Base-by-base conservation (phyloP, 768 basidiomycete species). In the Kwoniella heveanensis region DNA sequence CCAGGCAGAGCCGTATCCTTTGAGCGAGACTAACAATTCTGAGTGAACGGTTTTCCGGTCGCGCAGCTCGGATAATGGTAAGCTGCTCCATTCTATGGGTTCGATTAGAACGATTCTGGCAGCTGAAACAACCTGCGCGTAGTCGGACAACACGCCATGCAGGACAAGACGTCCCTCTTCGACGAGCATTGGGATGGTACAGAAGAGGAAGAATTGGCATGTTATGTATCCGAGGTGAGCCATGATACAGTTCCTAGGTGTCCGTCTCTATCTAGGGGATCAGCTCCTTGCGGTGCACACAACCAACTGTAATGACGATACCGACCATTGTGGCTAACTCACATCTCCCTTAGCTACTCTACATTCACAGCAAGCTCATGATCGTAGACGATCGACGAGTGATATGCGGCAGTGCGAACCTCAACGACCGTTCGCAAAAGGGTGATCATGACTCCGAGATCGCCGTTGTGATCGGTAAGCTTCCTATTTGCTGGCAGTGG, bases 391-490 rank as follows among this genome's bases (percentile, higher is more conserved):
- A 97, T 75, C 84, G 86, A 30, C 84, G 88, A 36, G 92, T 96
- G 49, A 91, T 98, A 68, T 90, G 93, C 84, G 94, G 95, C 32
- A 92, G 90, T 46, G 93, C 95, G 17, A 98, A 97, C 77, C 60
- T 80, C 44, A 80, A 78, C 51, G 79, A 80, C 55, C 62, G 79
- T 47, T 71, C 69, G 50, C 79, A 78, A 53, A 47, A 44, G 13
- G 94, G 94, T 25, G 89, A 95, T 68, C 92, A 91, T 32, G 92
- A 95, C 79, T 95, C 92, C 1, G 96, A 98, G 81, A 95, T 97
- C 67, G 91, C 90, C 7, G 81, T 96, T 8, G 87, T 97, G 21
- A 88, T 96, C 29, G 64, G 70, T 71, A 22, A 54, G 63, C 50
- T 47, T 12, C 12, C 22, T 13, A 12, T 21, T 6, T 22, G 21